Evolutionary conservation across 1,139 yeast genomes (phyloP).

Genomic region (Yamadazyma taylorii): DNA sequence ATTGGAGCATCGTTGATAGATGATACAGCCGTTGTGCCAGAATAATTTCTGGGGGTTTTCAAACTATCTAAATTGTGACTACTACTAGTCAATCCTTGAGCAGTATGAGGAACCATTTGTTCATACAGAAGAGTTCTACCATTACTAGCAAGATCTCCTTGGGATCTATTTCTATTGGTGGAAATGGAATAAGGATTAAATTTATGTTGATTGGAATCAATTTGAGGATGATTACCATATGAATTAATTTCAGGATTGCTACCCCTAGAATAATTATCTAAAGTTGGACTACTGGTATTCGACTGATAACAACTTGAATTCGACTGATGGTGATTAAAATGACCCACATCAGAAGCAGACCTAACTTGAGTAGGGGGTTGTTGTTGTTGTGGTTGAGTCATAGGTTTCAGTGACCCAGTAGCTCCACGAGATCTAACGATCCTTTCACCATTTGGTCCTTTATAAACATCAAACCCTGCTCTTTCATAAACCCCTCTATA

Average conservation of each 20-base stretch:
- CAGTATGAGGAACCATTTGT: conserved; percentile 4
- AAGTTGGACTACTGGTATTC: conserved; percentile 2
- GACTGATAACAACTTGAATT: not conserved
- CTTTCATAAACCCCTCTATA: conserved; percentile 64
- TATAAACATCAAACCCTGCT: conserved; percentile 62
- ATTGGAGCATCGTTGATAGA: conserved; percentile 4
- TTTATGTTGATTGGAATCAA: not conserved
- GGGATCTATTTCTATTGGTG: conserved; percentile 8
- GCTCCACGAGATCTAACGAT: not conserved
- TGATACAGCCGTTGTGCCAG: conserved; percentile 15
- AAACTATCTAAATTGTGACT: conserved; percentile 5
- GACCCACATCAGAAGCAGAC: not conserved
- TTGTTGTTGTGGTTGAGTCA: no score
- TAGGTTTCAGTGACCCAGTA: not conserved
- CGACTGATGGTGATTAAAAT: not conserved
- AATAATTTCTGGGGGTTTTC: conserved; percentile 13
- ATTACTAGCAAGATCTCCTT: conserved; percentile 7
- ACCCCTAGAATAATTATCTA: not conserved
- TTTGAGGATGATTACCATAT: no score
- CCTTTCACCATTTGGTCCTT: conserved; percentile 12
- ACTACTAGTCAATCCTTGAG: conserved; percentile 2
- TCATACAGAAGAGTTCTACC: not conserved
- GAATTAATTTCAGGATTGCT: no score
- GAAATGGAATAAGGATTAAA: conserved; percentile 1
- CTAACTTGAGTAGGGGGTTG: not conserved